Evolutionary conservation across 139 green algal species (phyloP), one percentile per base, ranked within the genome.

Genomic region (Micractinium sp.): DNA sequence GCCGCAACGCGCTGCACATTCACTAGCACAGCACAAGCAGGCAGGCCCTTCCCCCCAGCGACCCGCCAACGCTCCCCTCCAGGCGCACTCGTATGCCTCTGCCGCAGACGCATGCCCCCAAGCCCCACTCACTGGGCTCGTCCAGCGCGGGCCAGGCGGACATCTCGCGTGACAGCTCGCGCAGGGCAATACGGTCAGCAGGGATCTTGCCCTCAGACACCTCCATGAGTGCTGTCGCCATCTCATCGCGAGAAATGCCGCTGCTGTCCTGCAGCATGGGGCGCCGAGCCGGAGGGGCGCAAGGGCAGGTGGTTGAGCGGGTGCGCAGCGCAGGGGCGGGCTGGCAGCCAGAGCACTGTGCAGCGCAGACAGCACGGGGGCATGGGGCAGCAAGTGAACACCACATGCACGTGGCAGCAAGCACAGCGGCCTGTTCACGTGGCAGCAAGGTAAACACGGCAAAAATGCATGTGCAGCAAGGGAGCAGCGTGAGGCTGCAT

Each of bases 211-310:
- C 97, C 83, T 96, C 95, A 5, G 93, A 92, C 23, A 99, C 94
- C 47, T 97, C 95, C 71, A 93, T 35, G 91, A 98, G 93, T 47
- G 95, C 96, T 22, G 88, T 90, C 14, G 96, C 95, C 93, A 99
- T 97, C 92, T 99, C 96, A 82, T 98, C 97, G 20, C 97, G 91
- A 0, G 94, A 97, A 20, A 97, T 95, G 36, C 96, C 97, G 25
- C 92, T 92, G 77, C 93, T 92, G 81, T 97, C 94, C 93, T 97
- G 89, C 56, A 38, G 25, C 2, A 87, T 18, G 35, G 47, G 56
- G 80, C 13, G 27, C 35, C 41, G 56, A 29, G 66, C 13, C 25
- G 31, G 56, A 39, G n/a, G 75, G 53, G 56, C 9, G n/a, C 22
- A 7, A 16, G n/a, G 74, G 73, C 0, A 71, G 38, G 69, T 12